Percentiles rank a stretch among this genome's conserved stretches.
Conservation (phyloP, 495 filamentous ascomycete species). For the Aspergillus biplanus region DNA sequence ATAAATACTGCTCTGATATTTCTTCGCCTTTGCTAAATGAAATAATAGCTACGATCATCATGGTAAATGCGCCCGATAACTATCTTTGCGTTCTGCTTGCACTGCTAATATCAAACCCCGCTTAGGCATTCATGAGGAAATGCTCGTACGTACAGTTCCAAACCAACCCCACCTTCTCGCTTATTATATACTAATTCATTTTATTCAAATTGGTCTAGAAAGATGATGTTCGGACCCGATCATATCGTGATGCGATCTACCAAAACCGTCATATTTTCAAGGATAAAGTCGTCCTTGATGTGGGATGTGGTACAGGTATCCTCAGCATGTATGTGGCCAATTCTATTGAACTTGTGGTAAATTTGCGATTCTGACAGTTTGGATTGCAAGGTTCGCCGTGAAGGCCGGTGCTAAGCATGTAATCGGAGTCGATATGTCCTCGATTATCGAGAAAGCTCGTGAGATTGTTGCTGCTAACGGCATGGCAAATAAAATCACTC, state of each 20-base stretch:
- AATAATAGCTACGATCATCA: slow-evolving; percentile 85
- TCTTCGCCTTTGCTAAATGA: slow-evolving; percentile 34
- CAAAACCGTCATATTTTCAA: slow-evolving; percentile 96
- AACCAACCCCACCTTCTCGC: not conserved
- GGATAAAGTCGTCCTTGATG: slow-evolving; percentile 96
- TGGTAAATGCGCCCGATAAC: slow-evolving; percentile 56
- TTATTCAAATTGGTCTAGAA: slow-evolving; percentile 59
- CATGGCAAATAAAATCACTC: slow-evolving; percentile 81
- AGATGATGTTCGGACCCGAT: slow-evolving; percentile 95
- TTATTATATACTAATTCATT: slow-evolving; percentile 20
- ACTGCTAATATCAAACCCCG: slow-evolving; percentile 29
- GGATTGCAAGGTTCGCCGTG: slow-evolving; percentile 80
- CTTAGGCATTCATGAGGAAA: slow-evolving; percentile 95
- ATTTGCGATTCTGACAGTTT: slow-evolving; percentile 14
- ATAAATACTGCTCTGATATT: slow-evolving; percentile 20
- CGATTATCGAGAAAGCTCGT: slow-evolving; percentile 91
- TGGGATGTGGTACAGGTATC: slow-evolving; percentile 93
- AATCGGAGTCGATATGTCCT: slow-evolving; percentile 95
- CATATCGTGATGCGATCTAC: slow-evolving; percentile 95
- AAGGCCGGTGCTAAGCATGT: slow-evolving; percentile 92
- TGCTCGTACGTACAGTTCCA: slow-evolving; percentile 74
- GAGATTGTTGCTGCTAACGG: slow-evolving; percentile 89
- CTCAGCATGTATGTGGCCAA: slow-evolving; percentile 73
- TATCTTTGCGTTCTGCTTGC: slow-evolving; percentile 7
- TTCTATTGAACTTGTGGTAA: not conserved